Conservation (phyloP, 257 asterid species). For the Osmanthus fragrans region DNA sequence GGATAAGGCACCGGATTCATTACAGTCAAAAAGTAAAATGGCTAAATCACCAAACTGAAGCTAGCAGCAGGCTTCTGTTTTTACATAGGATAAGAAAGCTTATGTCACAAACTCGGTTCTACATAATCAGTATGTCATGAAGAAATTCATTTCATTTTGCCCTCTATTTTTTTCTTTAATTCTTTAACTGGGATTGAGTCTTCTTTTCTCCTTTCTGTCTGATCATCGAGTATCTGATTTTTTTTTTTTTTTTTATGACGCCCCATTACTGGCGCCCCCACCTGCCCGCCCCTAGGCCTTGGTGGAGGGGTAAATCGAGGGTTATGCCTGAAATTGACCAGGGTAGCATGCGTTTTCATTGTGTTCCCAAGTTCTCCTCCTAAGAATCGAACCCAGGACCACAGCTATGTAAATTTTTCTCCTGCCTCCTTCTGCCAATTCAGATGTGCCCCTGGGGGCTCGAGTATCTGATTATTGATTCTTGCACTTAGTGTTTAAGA, state of each 20-base stretch:
- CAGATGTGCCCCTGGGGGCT: too few species aligned
- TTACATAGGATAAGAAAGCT: not conserved
- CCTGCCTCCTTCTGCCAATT: too few species aligned
- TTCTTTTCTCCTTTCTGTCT: not conserved
- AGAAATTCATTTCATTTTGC: not conserved
- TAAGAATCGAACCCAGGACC: too few species aligned
- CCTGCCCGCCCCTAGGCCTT: too few species aligned
- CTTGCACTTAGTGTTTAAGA: conserved; percentile 4
- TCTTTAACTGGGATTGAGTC: not conserved
- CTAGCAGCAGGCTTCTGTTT: not conserved
- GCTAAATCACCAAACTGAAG: not conserved
- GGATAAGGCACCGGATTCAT: not conserved
- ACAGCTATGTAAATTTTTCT: too few species aligned
- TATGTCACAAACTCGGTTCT: not conserved
- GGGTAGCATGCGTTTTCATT: too few species aligned
- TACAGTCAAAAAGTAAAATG: not conserved
- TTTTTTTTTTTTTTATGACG: too few species aligned
- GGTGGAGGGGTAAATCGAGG: too few species aligned
- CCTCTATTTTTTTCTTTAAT: not conserved
- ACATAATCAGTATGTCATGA: not conserved
- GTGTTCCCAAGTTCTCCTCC: too few species aligned
- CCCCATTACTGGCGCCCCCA: too few species aligned
- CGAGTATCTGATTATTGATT: conserved; percentile 11
- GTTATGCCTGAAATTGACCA: too few species aligned
- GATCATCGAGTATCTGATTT: conserved; percentile 11